Evolutionary conservation across 2,329 filamentous ascomycete genomes (phyloP), one percentile per base, ranked within the genome.

Genomic region (Sordariomycetes sp.): DNA sequence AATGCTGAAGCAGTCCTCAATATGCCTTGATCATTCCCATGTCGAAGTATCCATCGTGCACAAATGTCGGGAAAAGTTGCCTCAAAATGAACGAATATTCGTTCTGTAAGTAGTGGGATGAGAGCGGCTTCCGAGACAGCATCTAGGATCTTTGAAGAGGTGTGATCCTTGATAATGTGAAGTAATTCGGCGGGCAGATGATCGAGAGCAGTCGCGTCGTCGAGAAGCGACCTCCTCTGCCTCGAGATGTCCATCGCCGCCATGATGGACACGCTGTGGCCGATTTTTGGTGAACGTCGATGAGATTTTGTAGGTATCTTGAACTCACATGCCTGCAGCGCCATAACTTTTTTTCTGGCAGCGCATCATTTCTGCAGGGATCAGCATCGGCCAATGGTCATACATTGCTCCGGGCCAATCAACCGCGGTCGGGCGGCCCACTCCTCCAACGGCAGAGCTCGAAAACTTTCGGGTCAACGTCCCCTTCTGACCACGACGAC

Each of bases 61-160:
- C 82, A 86, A 32, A 93, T 67, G 57, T 95, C 88, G 46, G 86
- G 75, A 48, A 92, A 85, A 26, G 88, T 61, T 41, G 71, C 64
- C 53, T 84, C 78, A 56, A 88, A 87, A 49, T 82, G 72, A 43
- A 73, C 65, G 50, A 92, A 87, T 51, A 94, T 64, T 37, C 66
- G 66, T 50, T 86, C 76, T 48, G 86, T 90, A 55, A 77, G 71
- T 59, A 67, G 64, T 46, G 83, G 69, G 47, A 76, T 68, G 50
- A 94, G 72, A 38, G 85, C 77, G 39, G 78, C 73, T 47, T 70
- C 64, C 46, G 84, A 73, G 49, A 93, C 65, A 46, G 75, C 73
- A 54, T 86, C 75, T 26, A 93, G 72, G 56, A 87, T 79, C 50
- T 72, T 70, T 45, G 71, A 68, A 50, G 79, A 71, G 39, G 70